Percentiles rank a stretch among this genome's conserved stretches.
Conservation (phyloP, 306 rosid genomes). For the Rosa chinensis region DNA sequence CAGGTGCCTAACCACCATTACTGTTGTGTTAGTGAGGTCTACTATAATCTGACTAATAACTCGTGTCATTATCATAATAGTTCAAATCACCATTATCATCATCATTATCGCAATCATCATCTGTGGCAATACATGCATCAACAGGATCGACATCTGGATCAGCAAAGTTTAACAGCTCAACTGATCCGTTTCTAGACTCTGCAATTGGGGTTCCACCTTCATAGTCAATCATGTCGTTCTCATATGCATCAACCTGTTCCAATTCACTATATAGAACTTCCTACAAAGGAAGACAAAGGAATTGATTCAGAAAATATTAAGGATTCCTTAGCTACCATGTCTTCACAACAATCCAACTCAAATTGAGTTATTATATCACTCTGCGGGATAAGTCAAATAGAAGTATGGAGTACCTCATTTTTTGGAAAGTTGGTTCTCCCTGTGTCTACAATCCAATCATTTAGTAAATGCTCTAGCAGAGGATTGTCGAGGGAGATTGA, state of each 20-base stretch:
- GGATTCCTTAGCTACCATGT: not conserved
- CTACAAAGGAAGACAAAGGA: slow-evolving; percentile 34
- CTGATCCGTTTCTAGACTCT: slow-evolving; percentile 52
- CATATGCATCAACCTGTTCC: slow-evolving; percentile 59
- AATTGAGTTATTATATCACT: not conserved
- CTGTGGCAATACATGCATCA: slow-evolving; percentile 51
- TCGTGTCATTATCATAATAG: slow-evolving; percentile 67
- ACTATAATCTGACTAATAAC: slow-evolving; percentile 45
- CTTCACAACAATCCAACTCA: not conserved
- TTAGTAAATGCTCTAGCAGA: slow-evolving; percentile 52
- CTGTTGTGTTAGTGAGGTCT: slow-evolving; percentile 16
- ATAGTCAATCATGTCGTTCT: slow-evolving; percentile 65
- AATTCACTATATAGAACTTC: slow-evolving; percentile 49
- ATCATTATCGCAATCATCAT: slow-evolving; percentile 50
- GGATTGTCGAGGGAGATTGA: slow-evolving; percentile 52
- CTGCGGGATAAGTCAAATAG: not conserved
- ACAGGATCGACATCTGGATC: slow-evolving; percentile 47
- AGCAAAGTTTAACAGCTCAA: slow-evolving; percentile 47
- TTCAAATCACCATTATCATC: slow-evolving; percentile 65
- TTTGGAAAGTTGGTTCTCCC: slow-evolving; percentile 43
- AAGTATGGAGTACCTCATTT: slow-evolving; percentile 57
- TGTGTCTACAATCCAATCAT: slow-evolving; percentile 74
- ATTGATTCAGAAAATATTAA: not conserved
- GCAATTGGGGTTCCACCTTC: slow-evolving; percentile 43
- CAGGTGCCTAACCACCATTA: not conserved